A percentile compares a stretch with the other conserved stretches of the same genome.
Evolutionary conservation across 2,329 filamentous ascomycete species (phyloP).

Genomic region (Alternaria brassicae): DNA sequence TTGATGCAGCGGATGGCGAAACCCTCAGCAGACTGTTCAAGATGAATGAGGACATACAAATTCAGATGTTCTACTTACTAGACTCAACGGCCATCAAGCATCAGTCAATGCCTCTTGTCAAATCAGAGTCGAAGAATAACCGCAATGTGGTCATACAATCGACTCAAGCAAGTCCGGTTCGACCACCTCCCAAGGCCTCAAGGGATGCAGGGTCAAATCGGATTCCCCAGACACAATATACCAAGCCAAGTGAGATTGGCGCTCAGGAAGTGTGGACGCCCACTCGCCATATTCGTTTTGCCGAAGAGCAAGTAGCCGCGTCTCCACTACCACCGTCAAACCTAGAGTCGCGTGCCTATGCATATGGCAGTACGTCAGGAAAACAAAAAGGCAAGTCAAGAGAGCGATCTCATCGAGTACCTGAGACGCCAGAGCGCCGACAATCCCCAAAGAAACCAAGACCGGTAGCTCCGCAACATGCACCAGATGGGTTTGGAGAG

Average conservation of each 20-base stretch:
- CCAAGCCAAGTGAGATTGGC: constrained; percentile 42
- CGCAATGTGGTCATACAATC: constrained; percentile 39
- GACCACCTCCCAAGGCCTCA: constrained; percentile 17
- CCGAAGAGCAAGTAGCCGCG: constrained; percentile 22
- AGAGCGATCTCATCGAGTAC: constrained; percentile 28
- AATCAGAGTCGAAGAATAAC: constrained; percentile 14
- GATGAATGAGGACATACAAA: constrained; percentile 36
- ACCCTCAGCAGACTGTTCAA: constrained; percentile 35
- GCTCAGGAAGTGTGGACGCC: constrained; percentile 39
- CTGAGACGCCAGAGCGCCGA: constrained; percentile 34
- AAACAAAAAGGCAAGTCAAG: constrained; percentile 7
- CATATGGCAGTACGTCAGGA: not conserved
- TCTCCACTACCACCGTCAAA: constrained; percentile 24
- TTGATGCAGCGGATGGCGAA: constrained; percentile 36
- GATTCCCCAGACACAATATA: constrained; percentile 45
- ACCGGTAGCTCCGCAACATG: constrained; percentile 4
- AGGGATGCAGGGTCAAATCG: constrained; percentile 20
- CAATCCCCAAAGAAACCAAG: constrained; percentile 19
- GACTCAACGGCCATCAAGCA: constrained; percentile 35
- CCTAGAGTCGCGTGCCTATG: constrained; percentile 4
- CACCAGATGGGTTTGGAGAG: constrained; percentile 33
- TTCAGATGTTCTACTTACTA: constrained; percentile 39
- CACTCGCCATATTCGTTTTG: constrained; percentile 35
- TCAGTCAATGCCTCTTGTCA: constrained; percentile 17
- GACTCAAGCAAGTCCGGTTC: constrained; percentile 38